A percentile compares a stretch with the other conserved stretches of the same genome.
phyloP scores from a whole-genome alignment of 2,329 filamentous ascomycete species.

The Pestalotiopsis sp. region DNA sequence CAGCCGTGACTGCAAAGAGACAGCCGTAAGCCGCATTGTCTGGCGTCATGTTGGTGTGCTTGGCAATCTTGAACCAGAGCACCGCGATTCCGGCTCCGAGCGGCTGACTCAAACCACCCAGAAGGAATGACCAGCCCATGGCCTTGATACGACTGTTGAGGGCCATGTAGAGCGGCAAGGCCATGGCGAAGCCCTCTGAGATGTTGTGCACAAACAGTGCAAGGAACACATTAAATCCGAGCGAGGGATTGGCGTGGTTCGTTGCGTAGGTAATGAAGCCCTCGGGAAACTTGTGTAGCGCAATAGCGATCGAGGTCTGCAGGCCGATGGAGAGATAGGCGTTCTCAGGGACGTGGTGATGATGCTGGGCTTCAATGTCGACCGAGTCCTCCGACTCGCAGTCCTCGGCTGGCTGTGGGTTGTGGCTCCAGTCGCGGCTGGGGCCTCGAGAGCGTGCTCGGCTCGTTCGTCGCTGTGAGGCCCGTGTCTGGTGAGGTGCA shows the following conservation, averaged over 20 bases:
- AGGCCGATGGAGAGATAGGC: constrained; percentile 94
- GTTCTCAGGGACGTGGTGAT: constrained; percentile 94
- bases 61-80: constrained; percentile 79
- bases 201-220: constrained; percentile 98
- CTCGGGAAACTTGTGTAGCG: constrained; percentile 92
- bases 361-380: constrained; percentile 65
- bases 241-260: constrained; percentile 88
- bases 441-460: constrained; percentile 30
- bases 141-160: constrained; percentile 79
- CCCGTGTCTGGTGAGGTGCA: constrained; percentile 21
- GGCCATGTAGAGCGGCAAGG: constrained; percentile 89
- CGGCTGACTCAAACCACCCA: constrained; percentile 88
- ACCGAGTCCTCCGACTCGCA: constrained; percentile 30
- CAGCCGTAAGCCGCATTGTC: constrained; percentile 69
- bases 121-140: constrained; percentile 79
- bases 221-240: constrained; percentile 92
- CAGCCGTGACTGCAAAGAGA: constrained; percentile 87
- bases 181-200: constrained; percentile 94
- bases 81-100: constrained; percentile 83
- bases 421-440: constrained; percentile 33
- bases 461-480: constrained; percentile 27
- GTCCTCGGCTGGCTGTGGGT: constrained; percentile 21
- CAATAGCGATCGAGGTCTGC: constrained; percentile 93
- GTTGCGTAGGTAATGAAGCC: constrained; percentile 92
- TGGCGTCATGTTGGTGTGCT: constrained; percentile 50